Conservation (phyloP, 2,329 filamentous ascomycete genomes). For the Alternaria rosae region DNA sequence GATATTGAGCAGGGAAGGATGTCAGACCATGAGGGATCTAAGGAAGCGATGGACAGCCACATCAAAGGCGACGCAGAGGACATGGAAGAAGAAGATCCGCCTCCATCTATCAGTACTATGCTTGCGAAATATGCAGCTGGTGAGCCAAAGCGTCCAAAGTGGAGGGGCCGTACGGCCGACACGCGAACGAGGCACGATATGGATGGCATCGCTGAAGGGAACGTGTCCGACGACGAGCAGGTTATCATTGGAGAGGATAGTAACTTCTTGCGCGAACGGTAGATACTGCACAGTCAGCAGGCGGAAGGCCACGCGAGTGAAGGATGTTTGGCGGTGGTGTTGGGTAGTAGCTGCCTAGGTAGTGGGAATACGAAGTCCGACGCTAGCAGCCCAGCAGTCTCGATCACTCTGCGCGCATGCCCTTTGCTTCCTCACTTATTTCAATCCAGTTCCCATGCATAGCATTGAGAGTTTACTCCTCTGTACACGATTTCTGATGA, state of each 20-base stretch:
- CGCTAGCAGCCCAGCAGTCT: background rate
- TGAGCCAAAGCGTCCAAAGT: background rate
- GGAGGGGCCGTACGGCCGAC: background rate
- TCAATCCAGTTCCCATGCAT: background rate
- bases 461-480: background rate
- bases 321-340: background rate
- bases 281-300: background rate
- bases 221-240: background rate
- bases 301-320: background rate
- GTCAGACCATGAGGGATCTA: background rate
- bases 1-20: background rate
- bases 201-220: background rate
- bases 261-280: background rate
- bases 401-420: background rate
- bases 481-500: background rate
- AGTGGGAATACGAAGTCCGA: background rate
- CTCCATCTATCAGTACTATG: background rate
- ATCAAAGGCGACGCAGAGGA: background rate
- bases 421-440: background rate
- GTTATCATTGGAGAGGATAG: background rate
- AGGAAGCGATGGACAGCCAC: background rate
- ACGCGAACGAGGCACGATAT: background rate
- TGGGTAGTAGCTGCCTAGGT: background rate
- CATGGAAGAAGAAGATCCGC: background rate
- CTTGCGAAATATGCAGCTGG: background rate